Base-by-base conservation (phyloP, 805 yeast genomes). In the Schizosaccharomyces cryophilus region DNA sequence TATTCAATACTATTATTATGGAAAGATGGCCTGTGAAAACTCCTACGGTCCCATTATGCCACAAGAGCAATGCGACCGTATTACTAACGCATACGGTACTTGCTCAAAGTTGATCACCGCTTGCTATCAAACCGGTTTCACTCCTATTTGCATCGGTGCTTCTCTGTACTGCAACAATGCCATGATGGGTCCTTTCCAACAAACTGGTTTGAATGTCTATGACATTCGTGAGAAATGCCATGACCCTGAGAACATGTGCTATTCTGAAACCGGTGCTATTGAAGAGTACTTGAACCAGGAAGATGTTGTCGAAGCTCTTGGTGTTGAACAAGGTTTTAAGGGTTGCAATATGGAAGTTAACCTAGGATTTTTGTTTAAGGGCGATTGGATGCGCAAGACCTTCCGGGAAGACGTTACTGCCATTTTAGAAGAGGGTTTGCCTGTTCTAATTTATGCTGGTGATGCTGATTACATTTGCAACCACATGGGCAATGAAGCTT, bases 391-490 rank as follows among this genome's bases (percentile, higher is more conserved):
- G 83, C 83, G 83, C 71, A 95, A 95, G 30, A 87, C 82, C 77
- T 93, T 87, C 69, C 79, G 77, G 67, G 67, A 67, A 38, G 81
- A 80, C 60, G 87, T 90, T 48, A 75, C 82, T 29, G 81, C 80
- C 58, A 73, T 88, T 64, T 78, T 90, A 66, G 88, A 87, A 64
- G 70, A 77, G 29, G 84, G 77, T 11, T 67, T 89, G 60, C 96
- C 96, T 2, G 89, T 88, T 30, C 77, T 90, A 70, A 78, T 90
- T 64, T 90, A 89, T 67, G 95, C 95, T 17, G 97, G 97, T 69
- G 96, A 89, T 74, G 87, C 87, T 74, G 97, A 89, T 73, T 89
- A 83, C 73, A 89, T 89, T 69, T 89, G 96, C 75, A 89, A 90
- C 75, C 13, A 42, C 26, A 78, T 90, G 68, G 97, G 96, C 65